Conservation (phyloP, 202 grass and related monocot species). For the Carex arenaria region DNA sequence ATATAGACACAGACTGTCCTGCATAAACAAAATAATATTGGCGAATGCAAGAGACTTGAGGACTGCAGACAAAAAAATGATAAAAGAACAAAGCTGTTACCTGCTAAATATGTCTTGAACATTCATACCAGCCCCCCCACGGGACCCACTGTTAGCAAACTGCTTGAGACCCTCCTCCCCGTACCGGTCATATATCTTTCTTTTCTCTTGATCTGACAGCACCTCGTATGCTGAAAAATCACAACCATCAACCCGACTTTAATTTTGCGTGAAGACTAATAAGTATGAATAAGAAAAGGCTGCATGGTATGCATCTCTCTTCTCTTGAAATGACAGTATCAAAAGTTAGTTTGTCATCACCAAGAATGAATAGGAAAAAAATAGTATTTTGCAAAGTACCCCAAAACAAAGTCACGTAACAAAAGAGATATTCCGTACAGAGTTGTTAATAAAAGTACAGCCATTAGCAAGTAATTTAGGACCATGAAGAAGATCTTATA, state of each 20-base stretch:
- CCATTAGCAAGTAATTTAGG: neutral
- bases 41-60: neutral
- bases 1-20: neutral
- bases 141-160: constrained; percentile 46
- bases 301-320: neutral
- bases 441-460: neutral
- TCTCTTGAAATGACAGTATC: neutral
- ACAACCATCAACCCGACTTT: neutral
- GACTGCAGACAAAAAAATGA: neutral
- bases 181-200: constrained; percentile 91
- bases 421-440: neutral
- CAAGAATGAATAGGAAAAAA: neutral
- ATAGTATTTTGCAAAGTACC: neutral
- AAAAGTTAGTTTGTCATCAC: neutral
- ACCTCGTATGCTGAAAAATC: constrained; percentile 79
- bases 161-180: constrained; percentile 95
- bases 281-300: neutral
- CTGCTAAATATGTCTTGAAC: constrained; percentile 87
- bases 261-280: neutral
- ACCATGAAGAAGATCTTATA: neutral
- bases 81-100: constrained; percentile 30
- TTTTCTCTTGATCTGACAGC: constrained; percentile 86
- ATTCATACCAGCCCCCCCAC: constrained; percentile 73
- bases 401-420: neutral
- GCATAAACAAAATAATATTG: neutral